phyloP scores from a whole-genome alignment of 2,329 filamentous ascomycete species.

The Nothopassalora personata region DNA sequence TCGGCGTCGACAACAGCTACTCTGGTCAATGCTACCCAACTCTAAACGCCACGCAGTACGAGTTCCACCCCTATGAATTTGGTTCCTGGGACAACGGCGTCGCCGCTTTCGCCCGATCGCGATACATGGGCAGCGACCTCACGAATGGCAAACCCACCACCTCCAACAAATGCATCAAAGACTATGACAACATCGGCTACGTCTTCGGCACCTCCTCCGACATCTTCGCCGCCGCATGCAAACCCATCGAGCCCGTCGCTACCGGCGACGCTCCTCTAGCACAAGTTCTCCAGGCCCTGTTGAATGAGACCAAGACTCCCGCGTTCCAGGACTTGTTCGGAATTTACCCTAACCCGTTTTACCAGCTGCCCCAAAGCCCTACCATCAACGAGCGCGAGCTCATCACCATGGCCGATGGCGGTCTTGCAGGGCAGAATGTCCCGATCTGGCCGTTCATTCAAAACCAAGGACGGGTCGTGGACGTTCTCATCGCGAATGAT shows the following conservation, averaged over 20 bases:
- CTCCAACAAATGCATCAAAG: slow-evolving; percentile 41
- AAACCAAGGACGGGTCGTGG: slow-evolving; percentile 45
- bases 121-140: slow-evolving; percentile 58
- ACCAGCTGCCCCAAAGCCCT: slow-evolving; percentile 45
- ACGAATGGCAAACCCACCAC: slow-evolving; percentile 41
- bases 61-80: slow-evolving; percentile 62
- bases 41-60: slow-evolving; percentile 56
- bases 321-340: slow-evolving; percentile 40
- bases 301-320: slow-evolving; percentile 28
- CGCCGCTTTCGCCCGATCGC: slow-evolving; percentile 54
- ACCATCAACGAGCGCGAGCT: slow-evolving; percentile 33
- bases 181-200: slow-evolving; percentile 48
- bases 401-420: slow-evolving; percentile 49
- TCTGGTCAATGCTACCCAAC: slow-evolving; percentile 36
- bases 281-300: slow-evolving; percentile 21
- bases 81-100: slow-evolving; percentile 59
- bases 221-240: slow-evolving; percentile 37
- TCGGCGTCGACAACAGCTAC: slow-evolving; percentile 33
- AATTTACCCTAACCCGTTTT: slow-evolving; percentile 58
- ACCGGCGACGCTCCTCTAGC: not conserved
- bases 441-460: slow-evolving; percentile 51
- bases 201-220: slow-evolving; percentile 43
- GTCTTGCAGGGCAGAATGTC: slow-evolving; percentile 47
- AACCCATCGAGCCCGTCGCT: slow-evolving; percentile 5
- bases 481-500: slow-evolving; percentile 62